Evolutionary conservation across 2,329 filamentous ascomycete species (phyloP).

Genomic region (Ophiocordyceps camponoti-rufipedis): DNA sequence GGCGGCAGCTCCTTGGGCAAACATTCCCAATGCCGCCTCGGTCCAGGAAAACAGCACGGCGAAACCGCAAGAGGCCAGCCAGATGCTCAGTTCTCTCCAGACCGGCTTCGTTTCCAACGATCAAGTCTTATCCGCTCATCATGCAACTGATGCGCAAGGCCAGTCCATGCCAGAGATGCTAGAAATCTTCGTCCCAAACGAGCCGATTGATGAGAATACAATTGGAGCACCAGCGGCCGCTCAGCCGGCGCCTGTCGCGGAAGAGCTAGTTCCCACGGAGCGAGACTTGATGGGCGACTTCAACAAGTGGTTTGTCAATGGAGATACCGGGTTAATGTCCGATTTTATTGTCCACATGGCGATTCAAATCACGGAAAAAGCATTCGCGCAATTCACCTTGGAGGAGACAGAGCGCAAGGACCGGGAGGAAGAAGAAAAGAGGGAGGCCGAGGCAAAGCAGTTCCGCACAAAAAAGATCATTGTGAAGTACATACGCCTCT

Average conservation of each 20-base stretch:
- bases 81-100: too few relatives aligned
- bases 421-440: slow-evolving; percentile 28
- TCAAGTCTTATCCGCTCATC: too few relatives aligned
- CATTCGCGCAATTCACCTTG: slow-evolving; percentile 20
- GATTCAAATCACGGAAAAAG: slow-evolving; percentile 22
- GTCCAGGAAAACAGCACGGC: too few relatives aligned
- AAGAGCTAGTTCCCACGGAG: slow-evolving; percentile 5
- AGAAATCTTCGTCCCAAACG: background rate
- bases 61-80: too few relatives aligned
- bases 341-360: slow-evolving; percentile 28
- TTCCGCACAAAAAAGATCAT: slow-evolving; percentile 30
- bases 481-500: slow-evolving; percentile 37
- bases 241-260: background rate
- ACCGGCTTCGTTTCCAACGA: too few relatives aligned
- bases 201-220: background rate
- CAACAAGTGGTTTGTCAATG: slow-evolving; percentile 34
- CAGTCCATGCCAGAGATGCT: background rate
- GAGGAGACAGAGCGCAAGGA: slow-evolving; percentile 22
- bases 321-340: slow-evolving; percentile 32
- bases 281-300: slow-evolving; percentile 29
- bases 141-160: background rate
- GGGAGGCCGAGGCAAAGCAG: slow-evolving; percentile 26
- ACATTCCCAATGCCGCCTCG: too few relatives aligned
- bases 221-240: background rate
- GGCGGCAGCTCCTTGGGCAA: too few relatives aligned